Conservation (phyloP, 352 stramenopile genomes). For the Phytophthora pisi region DNA sequence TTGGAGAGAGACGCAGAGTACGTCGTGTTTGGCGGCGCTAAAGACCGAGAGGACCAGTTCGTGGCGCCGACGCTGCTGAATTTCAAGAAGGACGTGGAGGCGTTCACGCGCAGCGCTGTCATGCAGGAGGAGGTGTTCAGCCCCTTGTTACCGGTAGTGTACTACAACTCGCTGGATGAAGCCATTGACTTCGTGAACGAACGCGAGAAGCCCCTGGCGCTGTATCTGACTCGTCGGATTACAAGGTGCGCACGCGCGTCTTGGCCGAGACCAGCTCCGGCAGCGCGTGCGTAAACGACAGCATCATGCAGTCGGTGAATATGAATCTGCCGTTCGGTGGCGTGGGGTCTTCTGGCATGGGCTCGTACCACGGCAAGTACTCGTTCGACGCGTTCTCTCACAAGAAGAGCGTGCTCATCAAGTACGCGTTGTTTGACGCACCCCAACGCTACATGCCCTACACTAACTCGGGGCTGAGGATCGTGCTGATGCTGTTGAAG, state of each 20-base stretch:
- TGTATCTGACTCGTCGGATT: constrained; percentile 81
- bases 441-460: constrained; percentile 73
- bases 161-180: constrained; percentile 56
- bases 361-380: constrained; percentile 82
- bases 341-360: constrained; percentile 80
- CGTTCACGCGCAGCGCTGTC: constrained; percentile 57
- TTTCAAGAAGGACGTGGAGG: constrained; percentile 67
- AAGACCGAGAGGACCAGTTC: constrained; percentile 76
- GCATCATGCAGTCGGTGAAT: constrained; percentile 73
- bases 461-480: constrained; percentile 31
- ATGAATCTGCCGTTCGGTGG: constrained; percentile 82
- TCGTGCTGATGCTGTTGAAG: constrained; percentile 36
- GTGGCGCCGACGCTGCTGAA: constrained; percentile 91
- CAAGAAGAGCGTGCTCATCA: constrained; percentile 66
- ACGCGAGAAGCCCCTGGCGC: constrained; percentile 75
- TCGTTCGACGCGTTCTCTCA: constrained; percentile 84
- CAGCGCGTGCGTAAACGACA: constrained; percentile 79
- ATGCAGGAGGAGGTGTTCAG: constrained; percentile 97
- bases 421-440: constrained; percentile 58
- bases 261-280: constrained; percentile 57
- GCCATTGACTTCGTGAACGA: constrained; percentile 53
- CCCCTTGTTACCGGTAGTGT: constrained; percentile 92
- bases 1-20: constrained; percentile 63
- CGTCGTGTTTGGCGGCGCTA: constrained; percentile 62
- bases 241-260: constrained; percentile 37